Evolutionary conservation across 805 yeast genomes (phyloP).

Genomic region (Candida railenensis): DNA sequence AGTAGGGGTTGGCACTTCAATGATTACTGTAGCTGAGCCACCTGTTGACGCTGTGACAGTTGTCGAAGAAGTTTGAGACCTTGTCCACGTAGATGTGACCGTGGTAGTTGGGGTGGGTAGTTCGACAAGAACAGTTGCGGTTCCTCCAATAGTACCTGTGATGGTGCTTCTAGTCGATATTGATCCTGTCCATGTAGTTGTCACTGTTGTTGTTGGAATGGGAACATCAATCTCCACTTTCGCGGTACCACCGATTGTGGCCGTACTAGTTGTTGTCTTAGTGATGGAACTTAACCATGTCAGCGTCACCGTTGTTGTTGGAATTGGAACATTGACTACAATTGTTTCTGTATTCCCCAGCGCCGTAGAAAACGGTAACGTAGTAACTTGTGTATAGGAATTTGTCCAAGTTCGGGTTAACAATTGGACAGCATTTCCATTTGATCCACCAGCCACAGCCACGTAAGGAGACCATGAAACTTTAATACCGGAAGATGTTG

Average conservation of each 20-base stretch:
- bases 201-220: constrained; percentile 4
- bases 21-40: constrained; percentile 11
- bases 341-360: constrained; percentile 20
- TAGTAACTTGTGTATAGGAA: constrained; percentile 16
- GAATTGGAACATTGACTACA: constrained; percentile 20
- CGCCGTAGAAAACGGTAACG: constrained; percentile 13
- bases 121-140: constrained; percentile 13
- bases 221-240: constrained; percentile 1
- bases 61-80: constrained; percentile 8
- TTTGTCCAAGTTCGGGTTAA: constrained; percentile 22
- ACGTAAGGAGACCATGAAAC: neutral
- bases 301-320: constrained; percentile 10
- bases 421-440: constrained; percentile 4
- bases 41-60: constrained; percentile 8
- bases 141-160: constrained; percentile 5
- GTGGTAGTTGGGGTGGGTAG: constrained; percentile 8
- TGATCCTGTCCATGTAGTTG: constrained; percentile 10
- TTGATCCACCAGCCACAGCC: neutral
- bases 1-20: constrained; percentile 14
- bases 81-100: constrained; percentile 10
- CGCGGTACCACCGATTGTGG: constrained; percentile 7
- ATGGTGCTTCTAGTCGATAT: constrained; percentile 13
- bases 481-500: neutral
- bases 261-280: constrained; percentile 1
- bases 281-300: constrained; percentile 12